A percentile compares a stretch with the other conserved stretches of the same genome.
These are phyloP conservation scores for Cryptococcus floricola DNA, from an alignment of 1,284 basidiomycete species.

Conservation along the genomic window DNA sequence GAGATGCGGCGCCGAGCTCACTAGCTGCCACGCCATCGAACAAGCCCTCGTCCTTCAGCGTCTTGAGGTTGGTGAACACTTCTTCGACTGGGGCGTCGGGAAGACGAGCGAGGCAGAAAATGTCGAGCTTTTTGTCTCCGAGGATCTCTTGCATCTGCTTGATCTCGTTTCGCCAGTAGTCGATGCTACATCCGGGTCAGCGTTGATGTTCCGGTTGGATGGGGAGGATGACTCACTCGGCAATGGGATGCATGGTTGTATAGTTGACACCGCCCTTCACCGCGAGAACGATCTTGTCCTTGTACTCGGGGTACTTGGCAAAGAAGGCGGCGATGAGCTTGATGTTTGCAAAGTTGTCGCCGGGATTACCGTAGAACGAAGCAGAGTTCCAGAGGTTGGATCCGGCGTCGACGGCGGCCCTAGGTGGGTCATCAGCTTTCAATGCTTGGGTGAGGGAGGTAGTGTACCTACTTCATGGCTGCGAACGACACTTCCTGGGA, in stretches of 20 bases:
- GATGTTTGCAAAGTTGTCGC: slow-evolving; percentile 34
- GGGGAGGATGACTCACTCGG: slow-evolving; percentile 1
- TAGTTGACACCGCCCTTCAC: slow-evolving; percentile 51
- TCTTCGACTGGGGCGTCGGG: slow-evolving; percentile 15
- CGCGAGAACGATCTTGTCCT: slow-evolving; percentile 55
- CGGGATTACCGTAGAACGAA: slow-evolving; percentile 42
- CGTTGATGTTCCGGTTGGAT: not conserved
- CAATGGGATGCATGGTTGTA: not conserved
- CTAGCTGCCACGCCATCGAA: slow-evolving; percentile 29
- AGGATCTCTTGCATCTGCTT: slow-evolving; percentile 48
- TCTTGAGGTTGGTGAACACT: slow-evolving; percentile 15
- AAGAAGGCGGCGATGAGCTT: slow-evolving; percentile 44
- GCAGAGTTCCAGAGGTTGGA: slow-evolving; percentile 50
- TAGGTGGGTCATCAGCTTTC: slow-evolving; percentile 4
- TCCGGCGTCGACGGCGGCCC: slow-evolving; percentile 56
- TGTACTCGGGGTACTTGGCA: slow-evolving; percentile 55
- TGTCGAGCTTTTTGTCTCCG: slow-evolving; percentile 53
- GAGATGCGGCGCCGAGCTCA: slow-evolving; percentile 18
- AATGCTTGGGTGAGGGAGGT: not conserved
- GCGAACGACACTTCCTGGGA: slow-evolving; percentile 59
- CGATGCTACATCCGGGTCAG: slow-evolving; percentile 23
- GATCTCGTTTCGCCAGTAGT: slow-evolving; percentile 51
- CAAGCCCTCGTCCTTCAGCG: slow-evolving; percentile 29
- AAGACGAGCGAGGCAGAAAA: slow-evolving; percentile 41
- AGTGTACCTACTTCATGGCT: slow-evolving; percentile 54